Conservation (phyloP, 768 basidiomycete genomes). For the Boletus patriciae region DNA sequence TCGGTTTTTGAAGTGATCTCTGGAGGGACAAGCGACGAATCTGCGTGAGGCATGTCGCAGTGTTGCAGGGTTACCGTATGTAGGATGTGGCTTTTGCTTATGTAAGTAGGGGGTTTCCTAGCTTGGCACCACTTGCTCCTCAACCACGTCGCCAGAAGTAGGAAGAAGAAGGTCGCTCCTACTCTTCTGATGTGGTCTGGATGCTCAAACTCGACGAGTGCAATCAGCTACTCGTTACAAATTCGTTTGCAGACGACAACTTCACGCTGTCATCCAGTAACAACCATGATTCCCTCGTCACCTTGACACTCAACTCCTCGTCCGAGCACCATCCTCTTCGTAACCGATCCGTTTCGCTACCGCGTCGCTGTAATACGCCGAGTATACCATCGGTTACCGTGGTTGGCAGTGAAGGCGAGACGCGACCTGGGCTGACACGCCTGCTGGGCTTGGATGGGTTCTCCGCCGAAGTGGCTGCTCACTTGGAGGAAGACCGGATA, state of each 20-base stretch:
- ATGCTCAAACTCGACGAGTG: constrained; percentile 29
- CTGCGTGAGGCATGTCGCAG: constrained; percentile 79
- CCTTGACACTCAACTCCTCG: neutral
- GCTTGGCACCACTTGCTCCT: neutral
- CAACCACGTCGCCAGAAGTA: neutral
- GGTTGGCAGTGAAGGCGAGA: neutral
- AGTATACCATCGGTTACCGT: neutral
- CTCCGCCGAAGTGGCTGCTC: neutral
- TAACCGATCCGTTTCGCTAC: constrained; percentile 10
- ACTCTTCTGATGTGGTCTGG: constrained; percentile 24
- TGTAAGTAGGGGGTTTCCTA: constrained; percentile 6
- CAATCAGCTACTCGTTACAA: constrained; percentile 24
- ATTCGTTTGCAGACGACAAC: constrained; percentile 11
- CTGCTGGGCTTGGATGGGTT: neutral
- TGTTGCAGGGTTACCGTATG: neutral
- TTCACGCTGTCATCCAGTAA: neutral
- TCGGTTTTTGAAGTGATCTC: constrained; percentile 68
- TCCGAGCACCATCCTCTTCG: constrained; percentile 19
- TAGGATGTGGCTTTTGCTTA: constrained; percentile 5
- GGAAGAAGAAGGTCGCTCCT: constrained; percentile 2
- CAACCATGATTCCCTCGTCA: neutral
- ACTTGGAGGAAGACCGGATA: neutral
- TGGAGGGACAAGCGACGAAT: constrained; percentile 68
- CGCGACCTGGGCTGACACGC: constrained; percentile 4
- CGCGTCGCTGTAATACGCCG: neutral